Percentiles rank a stretch among this genome's conserved stretches.
Conservation (phyloP, 768 basidiomycete species). For the Suillus decipiens region DNA sequence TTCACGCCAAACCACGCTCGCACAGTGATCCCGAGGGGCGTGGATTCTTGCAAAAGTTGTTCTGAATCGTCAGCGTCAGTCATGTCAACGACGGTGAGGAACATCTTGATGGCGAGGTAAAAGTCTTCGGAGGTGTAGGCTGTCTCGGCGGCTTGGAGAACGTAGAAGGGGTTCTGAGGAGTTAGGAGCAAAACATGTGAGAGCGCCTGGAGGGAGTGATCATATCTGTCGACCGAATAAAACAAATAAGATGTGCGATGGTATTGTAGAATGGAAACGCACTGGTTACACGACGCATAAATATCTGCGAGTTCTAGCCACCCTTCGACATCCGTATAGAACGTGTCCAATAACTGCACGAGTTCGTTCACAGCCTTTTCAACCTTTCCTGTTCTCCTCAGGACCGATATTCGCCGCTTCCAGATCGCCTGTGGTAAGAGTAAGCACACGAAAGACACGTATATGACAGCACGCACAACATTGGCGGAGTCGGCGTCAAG, state of each 20-base stretch:
- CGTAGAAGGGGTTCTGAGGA: slow-evolving; percentile 84
- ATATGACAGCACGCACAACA: slow-evolving; percentile 49
- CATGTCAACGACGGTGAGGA: slow-evolving; percentile 81
- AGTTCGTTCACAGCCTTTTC: slow-evolving; percentile 74
- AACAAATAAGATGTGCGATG: not conserved
- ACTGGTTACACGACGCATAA: slow-evolving; percentile 77
- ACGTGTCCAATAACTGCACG: slow-evolving; percentile 74
- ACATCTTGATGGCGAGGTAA: slow-evolving; percentile 72
- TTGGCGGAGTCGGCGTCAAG: slow-evolving; percentile 69
- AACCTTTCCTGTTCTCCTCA: slow-evolving; percentile 59
- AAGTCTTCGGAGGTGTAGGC: slow-evolving; percentile 80
- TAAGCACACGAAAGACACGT: not conserved
- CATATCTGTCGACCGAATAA: slow-evolving; percentile 53
- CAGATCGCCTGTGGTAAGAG: slow-evolving; percentile 54
- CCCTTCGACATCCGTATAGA: slow-evolving; percentile 85
- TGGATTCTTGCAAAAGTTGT: slow-evolving; percentile 49
- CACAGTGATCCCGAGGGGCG: slow-evolving; percentile 45
- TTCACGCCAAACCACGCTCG: slow-evolving; percentile 87
- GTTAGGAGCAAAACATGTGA: slow-evolving; percentile 77
- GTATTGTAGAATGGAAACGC: slow-evolving; percentile 27
- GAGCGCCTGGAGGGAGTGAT: slow-evolving; percentile 68
- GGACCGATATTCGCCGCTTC: slow-evolving; percentile 81
- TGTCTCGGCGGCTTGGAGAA: slow-evolving; percentile 85
- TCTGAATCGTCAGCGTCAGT: slow-evolving; percentile 50
- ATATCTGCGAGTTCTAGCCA: slow-evolving; percentile 88